Percentiles rank a stretch among this genome's conserved stretches.
Evolutionary conservation across 208 protist genomes (phyloP).

Genomic region (Leishmania major): DNA sequence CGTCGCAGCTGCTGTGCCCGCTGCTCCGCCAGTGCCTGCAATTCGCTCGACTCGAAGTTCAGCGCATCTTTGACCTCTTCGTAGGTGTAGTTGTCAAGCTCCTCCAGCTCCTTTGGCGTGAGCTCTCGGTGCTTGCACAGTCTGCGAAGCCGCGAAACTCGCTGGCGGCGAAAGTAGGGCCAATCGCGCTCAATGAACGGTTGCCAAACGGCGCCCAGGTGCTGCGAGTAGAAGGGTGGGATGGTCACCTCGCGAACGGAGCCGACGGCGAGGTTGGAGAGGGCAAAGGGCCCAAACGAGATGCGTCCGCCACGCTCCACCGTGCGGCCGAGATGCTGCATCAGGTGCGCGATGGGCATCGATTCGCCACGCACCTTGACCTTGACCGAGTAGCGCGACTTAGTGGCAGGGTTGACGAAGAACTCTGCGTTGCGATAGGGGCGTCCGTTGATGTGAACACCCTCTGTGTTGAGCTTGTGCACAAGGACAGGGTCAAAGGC

Average conservation of each 20-base stretch:
- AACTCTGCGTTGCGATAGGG: conserved; percentile 70
- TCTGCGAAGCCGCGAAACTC: conserved; percentile 60
- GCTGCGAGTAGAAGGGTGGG: conserved; percentile 72
- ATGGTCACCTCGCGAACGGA: conserved; percentile 88
- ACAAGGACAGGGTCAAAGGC: conserved; percentile 85
- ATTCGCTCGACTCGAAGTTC: conserved; percentile 68
- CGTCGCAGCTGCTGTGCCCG: conserved; percentile 24
- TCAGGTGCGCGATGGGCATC: conserved; percentile 76
- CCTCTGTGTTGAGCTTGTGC: conserved; percentile 85
- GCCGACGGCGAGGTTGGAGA: conserved; percentile 74
- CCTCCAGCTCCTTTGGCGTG: conserved; percentile 77
- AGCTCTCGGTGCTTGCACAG: conserved; percentile 76
- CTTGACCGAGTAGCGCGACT: conserved; percentile 83
- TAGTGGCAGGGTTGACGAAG: conserved; percentile 80
- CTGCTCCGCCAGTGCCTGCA: conserved; percentile 49
- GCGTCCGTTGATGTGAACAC: conserved; percentile 81
- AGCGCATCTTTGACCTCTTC: conserved; percentile 82
- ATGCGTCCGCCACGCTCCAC: conserved; percentile 85
- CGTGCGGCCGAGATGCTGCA: conserved; percentile 83
- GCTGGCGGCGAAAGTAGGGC: conserved; percentile 87
- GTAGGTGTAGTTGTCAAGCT: conserved; percentile 89
- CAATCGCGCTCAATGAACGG: conserved; percentile 90
- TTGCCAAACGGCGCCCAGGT: conserved; percentile 73
- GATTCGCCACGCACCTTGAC: conserved; percentile 79
- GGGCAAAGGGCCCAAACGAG: conserved; percentile 85